These are phyloP conservation scores for Xylona heveae DNA, from an alignment of 495 filamentous ascomycete genomes.

Conservation along the genomic window DNA sequence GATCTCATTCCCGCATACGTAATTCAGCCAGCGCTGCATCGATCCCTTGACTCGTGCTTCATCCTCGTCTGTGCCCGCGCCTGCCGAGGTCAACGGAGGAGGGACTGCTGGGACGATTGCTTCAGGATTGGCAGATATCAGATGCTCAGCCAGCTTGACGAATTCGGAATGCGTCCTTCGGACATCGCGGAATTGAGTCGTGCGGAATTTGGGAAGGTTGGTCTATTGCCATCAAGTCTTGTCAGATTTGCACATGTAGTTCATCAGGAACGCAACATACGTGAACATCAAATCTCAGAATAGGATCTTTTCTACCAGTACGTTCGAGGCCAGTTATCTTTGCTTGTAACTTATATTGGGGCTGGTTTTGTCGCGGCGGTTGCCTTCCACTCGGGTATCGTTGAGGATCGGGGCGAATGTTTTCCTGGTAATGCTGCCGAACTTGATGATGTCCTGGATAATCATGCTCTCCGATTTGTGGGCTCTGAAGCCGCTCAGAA, in stretches of 20 bases:
- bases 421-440: conserved; percentile 17
- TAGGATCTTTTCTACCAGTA: conserved; percentile 84
- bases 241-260: too few species aligned
- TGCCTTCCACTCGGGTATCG: conserved; percentile 25
- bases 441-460: conserved; percentile 19
- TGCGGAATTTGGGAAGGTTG: conserved; percentile 91
- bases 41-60: conserved; percentile 70
- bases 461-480: conserved; percentile 20
- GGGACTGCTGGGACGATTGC: conserved; percentile 95
- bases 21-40: conserved; percentile 90
- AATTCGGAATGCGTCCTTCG: conserved; percentile 92
- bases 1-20: conserved; percentile 75
- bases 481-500: conserved; percentile 10
- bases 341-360: conserved; percentile 69
- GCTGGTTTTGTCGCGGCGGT: conserved; percentile 19
- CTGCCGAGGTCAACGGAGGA: conserved; percentile 73
- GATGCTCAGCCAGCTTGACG: conserved; percentile 77
- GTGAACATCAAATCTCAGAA: conserved; percentile 90
- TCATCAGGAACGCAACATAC: conserved; percentile 27
- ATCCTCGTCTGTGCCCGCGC: conserved; percentile 92
- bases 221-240: too few species aligned
- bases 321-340: conserved; percentile 88
- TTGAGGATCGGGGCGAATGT: conserved; percentile 20
- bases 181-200: conserved; percentile 94
- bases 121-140: conserved; percentile 91